Percentiles rank a stretch among this genome's conserved stretches.
phyloP scores from a whole-genome alignment of 306 rosid species.

The Cyclanthera cordifolia region DNA sequence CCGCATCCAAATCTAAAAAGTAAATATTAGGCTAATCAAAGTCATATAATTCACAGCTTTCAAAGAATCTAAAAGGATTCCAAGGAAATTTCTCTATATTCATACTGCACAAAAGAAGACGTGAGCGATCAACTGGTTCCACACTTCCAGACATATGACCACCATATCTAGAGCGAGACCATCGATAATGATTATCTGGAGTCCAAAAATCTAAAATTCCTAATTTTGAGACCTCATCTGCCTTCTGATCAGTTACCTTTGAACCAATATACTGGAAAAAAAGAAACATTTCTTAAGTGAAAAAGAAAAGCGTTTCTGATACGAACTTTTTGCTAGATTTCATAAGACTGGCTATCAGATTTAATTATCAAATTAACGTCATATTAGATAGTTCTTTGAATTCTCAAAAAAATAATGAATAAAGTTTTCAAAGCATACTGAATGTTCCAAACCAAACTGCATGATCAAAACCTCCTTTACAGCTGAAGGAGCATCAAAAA shows the following conservation, averaged over 20 bases:
- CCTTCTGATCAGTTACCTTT: conserved; percentile 61
- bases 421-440: conserved; percentile 42
- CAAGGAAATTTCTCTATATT: conserved; percentile 9
- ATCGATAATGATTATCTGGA: conserved; percentile 74
- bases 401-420: no score
- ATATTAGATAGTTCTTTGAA: no score
- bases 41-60: conserved; percentile 2
- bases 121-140: conserved; percentile 42
- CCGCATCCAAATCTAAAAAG: conserved; percentile 47
- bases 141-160: conserved; percentile 62
- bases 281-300: not conserved
- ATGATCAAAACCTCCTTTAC: conserved; percentile 71
- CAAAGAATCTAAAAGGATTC: not conserved
- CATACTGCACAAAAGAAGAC: conserved; percentile 52
- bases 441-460: conserved; percentile 53
- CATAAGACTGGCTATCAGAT: not conserved
- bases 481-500: conserved; percentile 83
- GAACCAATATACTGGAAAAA: conserved; percentile 68
- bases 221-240: conserved; percentile 46
- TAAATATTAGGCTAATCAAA: conserved; percentile 3
- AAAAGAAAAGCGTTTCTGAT: not conserved
- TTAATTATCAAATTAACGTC: conserved; percentile 1
- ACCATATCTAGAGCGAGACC: conserved; percentile 80
- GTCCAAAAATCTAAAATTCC: conserved; percentile 79
- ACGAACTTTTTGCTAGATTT: not conserved